Evolutionary conservation across 2,329 filamentous ascomycete species (phyloP).

Genomic region (Fusarium irregulare): DNA sequence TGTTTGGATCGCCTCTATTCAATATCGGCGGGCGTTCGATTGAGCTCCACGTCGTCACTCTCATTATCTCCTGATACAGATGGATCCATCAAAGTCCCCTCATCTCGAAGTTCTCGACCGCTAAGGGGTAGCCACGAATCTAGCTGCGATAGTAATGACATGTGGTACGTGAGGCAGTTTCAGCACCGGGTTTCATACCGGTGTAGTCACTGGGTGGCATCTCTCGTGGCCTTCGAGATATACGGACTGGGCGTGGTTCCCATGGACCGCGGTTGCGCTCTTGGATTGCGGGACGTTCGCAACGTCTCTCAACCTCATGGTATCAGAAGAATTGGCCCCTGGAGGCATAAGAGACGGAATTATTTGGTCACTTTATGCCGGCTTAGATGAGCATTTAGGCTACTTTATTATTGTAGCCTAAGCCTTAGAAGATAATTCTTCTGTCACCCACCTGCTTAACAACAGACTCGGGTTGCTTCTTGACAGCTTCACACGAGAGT

Average conservation of each 20-base stretch:
- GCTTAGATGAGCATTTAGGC: too few species aligned
- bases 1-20: constrained; percentile 38
- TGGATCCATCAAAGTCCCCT: constrained; percentile 8
- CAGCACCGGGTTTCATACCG: constrained; percentile 22
- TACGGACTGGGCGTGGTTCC: constrained; percentile 27
- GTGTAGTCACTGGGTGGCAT: constrained; percentile 29
- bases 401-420: too few species aligned
- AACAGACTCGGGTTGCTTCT: constrained; percentile 39
- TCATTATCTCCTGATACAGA: constrained; percentile 13
- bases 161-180: constrained; percentile 7
- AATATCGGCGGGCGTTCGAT: constrained; percentile 36
- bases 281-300: constrained; percentile 20
- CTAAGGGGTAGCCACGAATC: constrained; percentile 23
- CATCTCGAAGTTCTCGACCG: constrained; percentile 13
- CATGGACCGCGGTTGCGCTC: constrained; percentile 35
- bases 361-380: too few species aligned
- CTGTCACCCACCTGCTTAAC: not conserved
- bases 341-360: too few species aligned
- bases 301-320: constrained; percentile 20
- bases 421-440: too few species aligned
- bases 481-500: constrained; percentile 34
- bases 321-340: too few species aligned
- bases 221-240: constrained; percentile 18
- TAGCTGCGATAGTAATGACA: constrained; percentile 29
- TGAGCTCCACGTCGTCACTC: constrained; percentile 25